These are phyloP conservation scores for Phytophthora syringae DNA, from an alignment of 352 stramenopile species.

Conservation along the genomic window DNA sequence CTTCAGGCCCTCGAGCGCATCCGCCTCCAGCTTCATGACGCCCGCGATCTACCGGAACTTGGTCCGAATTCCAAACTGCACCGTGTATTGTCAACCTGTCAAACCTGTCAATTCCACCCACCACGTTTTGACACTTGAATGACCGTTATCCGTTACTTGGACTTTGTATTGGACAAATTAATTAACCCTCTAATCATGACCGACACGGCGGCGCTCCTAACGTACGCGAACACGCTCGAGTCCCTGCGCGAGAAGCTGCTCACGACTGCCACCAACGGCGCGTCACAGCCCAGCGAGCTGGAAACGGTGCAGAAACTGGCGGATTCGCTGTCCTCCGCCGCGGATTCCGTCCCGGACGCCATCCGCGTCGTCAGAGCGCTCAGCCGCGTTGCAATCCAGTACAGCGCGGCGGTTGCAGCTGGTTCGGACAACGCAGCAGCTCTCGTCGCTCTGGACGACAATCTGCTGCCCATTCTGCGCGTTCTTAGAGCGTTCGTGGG, in stretches of 20 bases:
- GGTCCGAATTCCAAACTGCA: too few species aligned
- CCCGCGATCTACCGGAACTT: too few species aligned
- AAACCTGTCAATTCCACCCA: too few species aligned
- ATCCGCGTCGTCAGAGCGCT: slow-evolving; percentile 41
- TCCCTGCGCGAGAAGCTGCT: slow-evolving; percentile 19
- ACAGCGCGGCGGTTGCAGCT: slow-evolving; percentile 13
- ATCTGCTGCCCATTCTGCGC: slow-evolving; percentile 36
- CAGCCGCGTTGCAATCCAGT: slow-evolving; percentile 33
- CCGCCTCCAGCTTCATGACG: slow-evolving; percentile 31
- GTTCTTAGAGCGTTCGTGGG: slow-evolving; percentile 30
- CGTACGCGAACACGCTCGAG: slow-evolving; percentile 13
- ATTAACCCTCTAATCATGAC: too few species aligned
- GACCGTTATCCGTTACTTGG: too few species aligned
- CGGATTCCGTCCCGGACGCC: not conserved
- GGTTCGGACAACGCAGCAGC: slow-evolving; percentile 9
- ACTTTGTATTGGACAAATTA: too few species aligned
- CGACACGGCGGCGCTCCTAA: slow-evolving; percentile 3
- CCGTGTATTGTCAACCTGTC: too few species aligned
- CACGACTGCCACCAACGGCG: not conserved
- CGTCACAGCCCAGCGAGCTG: not conserved
- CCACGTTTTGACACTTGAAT: too few species aligned
- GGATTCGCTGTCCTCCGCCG: slow-evolving; percentile 5
- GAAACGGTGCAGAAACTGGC: slow-evolving; percentile 20
- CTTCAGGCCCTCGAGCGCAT: slow-evolving; percentile 32
- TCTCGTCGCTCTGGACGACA: slow-evolving; percentile 35